Evolutionary conservation across 2,329 filamentous ascomycete genomes (phyloP).

Genomic region (Cercospora janseana): DNA sequence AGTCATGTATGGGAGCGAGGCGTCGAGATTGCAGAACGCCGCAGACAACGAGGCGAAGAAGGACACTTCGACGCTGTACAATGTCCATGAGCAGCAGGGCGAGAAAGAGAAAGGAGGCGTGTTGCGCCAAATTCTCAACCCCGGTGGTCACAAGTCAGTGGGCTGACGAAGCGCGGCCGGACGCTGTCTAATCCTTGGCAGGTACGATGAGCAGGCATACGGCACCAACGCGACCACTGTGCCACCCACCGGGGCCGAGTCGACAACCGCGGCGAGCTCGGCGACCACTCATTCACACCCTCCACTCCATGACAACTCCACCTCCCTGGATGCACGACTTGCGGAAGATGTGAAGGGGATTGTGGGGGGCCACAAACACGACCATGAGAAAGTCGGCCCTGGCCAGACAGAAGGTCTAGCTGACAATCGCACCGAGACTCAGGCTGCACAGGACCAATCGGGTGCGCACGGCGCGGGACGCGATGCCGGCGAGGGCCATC

Average conservation of each 20-base stretch:
- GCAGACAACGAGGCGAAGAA: conserved; percentile 14
- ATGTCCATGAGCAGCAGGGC: conserved; percentile 7
- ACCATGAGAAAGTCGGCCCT: background rate
- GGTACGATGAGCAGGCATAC: conserved; percentile 25
- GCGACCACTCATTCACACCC: too few relatives aligned
- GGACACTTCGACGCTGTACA: conserved; percentile 13
- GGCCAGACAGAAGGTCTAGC: conserved; percentile 17
- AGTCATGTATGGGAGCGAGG: conserved; percentile 37
- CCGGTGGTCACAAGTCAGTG: conserved; percentile 19
- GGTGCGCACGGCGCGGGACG: conserved; percentile 14
- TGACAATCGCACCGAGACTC: conserved; percentile 12
- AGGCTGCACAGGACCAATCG: conserved; percentile 17
- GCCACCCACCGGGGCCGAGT: conserved; percentile 2
- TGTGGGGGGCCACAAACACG: background rate
- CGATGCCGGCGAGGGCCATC: conserved; percentile 10
- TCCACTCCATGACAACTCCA: background rate
- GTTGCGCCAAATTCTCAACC: conserved; percentile 24
- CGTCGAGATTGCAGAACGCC: conserved; percentile 9
- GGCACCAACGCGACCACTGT: conserved; percentile 21
- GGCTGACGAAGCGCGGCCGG: background rate
- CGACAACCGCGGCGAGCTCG: conserved; percentile 2
- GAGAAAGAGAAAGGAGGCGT: conserved; percentile 25
- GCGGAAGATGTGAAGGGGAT: conserved; percentile 3
- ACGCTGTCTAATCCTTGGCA: conserved; percentile 2
- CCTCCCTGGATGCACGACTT: background rate